Percentiles rank a stretch among this genome's conserved stretches.
phyloP scores from a whole-genome alignment of 345 rosid genomes.

The Eucalyptus camaldulensis region DNA sequence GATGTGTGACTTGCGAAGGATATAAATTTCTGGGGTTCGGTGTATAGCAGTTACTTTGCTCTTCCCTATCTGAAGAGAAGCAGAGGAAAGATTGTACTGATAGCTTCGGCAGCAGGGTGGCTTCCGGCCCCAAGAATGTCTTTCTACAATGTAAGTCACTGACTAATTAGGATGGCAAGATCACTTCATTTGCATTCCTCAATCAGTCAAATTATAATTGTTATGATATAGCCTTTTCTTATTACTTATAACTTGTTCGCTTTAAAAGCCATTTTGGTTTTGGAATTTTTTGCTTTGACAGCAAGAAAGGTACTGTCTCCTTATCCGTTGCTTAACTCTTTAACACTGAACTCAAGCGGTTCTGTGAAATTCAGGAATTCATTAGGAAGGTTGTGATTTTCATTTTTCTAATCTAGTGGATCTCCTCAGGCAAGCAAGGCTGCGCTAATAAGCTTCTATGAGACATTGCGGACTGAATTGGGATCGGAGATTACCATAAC shows the following conservation, averaged over 20 bases:
- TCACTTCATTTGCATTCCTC: not conserved
- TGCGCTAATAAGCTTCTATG: conserved; percentile 33
- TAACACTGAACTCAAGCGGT: not conserved
- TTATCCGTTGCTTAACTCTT: not conserved
- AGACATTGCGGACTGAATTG: conserved; percentile 50
- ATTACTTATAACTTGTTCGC: not conserved
- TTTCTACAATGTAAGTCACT: conserved; percentile 31
- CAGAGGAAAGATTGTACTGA: conserved; percentile 39
- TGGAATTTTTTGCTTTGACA: not conserved
- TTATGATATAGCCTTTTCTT: not conserved
- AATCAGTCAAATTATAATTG: not conserved
- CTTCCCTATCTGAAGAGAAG: conserved; percentile 40
- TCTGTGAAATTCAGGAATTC: not conserved
- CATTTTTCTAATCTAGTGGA: not conserved
- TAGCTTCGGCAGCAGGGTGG: conserved; percentile 41
- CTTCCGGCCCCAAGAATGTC: conserved; percentile 31
- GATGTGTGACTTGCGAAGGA: conserved; percentile 9
- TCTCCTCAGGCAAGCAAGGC: conserved; percentile 56
- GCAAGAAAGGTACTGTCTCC: not conserved
- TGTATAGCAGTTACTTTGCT: conserved; percentile 35
- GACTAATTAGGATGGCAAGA: not conserved
- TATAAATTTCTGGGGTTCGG: conserved; percentile 61
- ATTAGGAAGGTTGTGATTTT: not conserved
- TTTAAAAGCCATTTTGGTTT: not conserved
- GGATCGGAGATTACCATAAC: conserved; percentile 26